Base-by-base conservation (phyloP, 1,139 yeast genomes). In the Kurtzmaniella natalensis region DNA sequence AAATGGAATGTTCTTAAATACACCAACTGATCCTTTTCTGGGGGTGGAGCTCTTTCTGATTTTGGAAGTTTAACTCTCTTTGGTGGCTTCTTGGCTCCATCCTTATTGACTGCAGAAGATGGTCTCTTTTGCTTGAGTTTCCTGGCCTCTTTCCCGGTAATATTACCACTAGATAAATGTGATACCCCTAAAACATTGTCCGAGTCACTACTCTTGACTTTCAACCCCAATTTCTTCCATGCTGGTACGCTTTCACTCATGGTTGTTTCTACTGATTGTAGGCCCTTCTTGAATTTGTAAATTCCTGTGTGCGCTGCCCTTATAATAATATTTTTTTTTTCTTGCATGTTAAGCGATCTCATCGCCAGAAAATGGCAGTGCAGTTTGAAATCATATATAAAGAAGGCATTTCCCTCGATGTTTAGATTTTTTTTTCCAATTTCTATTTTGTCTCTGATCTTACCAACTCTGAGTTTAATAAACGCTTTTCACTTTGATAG, bases 211-310 rank as follows among this genome's bases (percentile, higher is more conserved):
- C 57, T 59, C 43, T 72, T 64, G 35, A 81, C 80, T 47, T 76
- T 73, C 25, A 87, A 72, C 25, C 95, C 95, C 19, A 85, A 72
- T 50, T 80, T 72, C 56, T 88, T 87, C 97, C 97, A 88, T 1
- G 96, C 96, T 28, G 97, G 96, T 25, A 83, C 64, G 38, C 44
- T 26, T n/a, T 26, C 29, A 8, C 51, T 31, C 35, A 18, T 32
- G 16, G 16, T 23, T 16, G 17, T n/a, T 23, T 23, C 26, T 15
- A 7, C 19, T 15, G 13, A 10, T 10, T 26, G 14, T 9, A 13
- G 10, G 18, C 7, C 7, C n/a, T n/a, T n/a, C n/a, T n/a, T n/a
- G n/a, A n/a, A n/a, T n/a, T n/a, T n/a, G n/a, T n/a, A n/a, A n/a
- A n/a, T n/a, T n/a, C n/a, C n/a, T n/a, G n/a, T n/a, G n/a, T n/a